These are phyloP conservation scores for Aspergillus sp. DNA, from an alignment of 2,329 filamentous ascomycete genomes.

Conservation along the genomic window DNA sequence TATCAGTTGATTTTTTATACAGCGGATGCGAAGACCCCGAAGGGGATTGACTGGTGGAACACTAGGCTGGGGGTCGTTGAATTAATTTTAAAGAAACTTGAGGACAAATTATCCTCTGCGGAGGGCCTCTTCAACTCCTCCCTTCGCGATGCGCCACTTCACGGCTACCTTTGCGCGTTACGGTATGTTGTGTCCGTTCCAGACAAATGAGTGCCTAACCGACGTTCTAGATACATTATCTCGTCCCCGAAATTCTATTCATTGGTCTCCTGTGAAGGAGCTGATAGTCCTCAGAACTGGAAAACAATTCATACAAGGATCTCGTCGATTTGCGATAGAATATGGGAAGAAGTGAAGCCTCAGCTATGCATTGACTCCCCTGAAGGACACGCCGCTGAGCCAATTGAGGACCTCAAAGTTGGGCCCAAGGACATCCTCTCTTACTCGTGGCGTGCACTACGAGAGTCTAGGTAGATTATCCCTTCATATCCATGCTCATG, in stretches of 20 bases:
- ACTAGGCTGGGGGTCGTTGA: conserved; percentile 54
- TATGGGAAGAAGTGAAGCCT: conserved; percentile 74
- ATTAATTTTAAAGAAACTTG: conserved; percentile 60
- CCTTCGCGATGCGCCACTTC: conserved; percentile 65
- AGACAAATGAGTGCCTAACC: neutral
- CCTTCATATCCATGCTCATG: neutral
- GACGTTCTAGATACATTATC: conserved; percentile 47
- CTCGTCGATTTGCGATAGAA: conserved; percentile 60
- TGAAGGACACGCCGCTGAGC: conserved; percentile 68
- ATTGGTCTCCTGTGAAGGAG: conserved; percentile 27
- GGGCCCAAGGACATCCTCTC: conserved; percentile 85
- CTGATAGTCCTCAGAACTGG: conserved; percentile 27
- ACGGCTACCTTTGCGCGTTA: conserved; percentile 68
- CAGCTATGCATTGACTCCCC: conserved; percentile 92
- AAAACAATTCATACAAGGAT: conserved; percentile 48
- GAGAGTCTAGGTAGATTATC: conserved; percentile 74
- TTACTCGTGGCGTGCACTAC: conserved; percentile 92
- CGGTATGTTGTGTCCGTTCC: conserved; percentile 43
- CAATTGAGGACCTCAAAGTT: conserved; percentile 69
- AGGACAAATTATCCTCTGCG: conserved; percentile 64
- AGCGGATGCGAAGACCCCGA: conserved; percentile 39
- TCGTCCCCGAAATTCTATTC: conserved; percentile 42
- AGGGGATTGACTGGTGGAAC: conserved; percentile 29
- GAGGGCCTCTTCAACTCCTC: conserved; percentile 66
- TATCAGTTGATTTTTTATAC: conserved; percentile 69